Base-by-base conservation (phyloP, 1,284 basidiomycete genomes). In the Apiotrichum veenhuisii region DNA sequence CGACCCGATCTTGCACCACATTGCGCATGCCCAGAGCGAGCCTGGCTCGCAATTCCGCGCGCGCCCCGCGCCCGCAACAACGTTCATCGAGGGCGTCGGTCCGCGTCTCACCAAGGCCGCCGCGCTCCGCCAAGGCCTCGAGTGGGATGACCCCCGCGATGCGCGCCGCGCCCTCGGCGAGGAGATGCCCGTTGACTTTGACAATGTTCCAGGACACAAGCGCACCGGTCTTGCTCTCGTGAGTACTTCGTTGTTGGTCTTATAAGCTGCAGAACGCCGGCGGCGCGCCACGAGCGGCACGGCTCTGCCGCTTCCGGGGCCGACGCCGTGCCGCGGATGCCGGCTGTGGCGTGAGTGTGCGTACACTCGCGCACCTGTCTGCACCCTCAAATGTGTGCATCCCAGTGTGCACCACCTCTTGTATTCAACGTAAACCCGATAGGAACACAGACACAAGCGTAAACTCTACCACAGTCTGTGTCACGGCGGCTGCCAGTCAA, bases 31-130 rank as follows among this genome's bases (percentile, higher is more conserved):
- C 25, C 38, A 43, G 56, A 7, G 40, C 40, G 14, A 37, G 36
- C 36, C 23, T 15, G 30, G 25, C 20, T 17, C 43, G 8, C 41
- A 10, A 17, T 71, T 71, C 60, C 63, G 57, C 34, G 69, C 69
- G 18, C 55, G 59, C 15, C 66, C 69, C 9, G 69, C 64, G 8
- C 69, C 69, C 2, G 23, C 38, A 18, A 53, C 40, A 8, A 66
- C 51, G 27, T 42, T 49, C 20, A 50, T 49, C 22, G 61, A 57
- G 17, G 57, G 53, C 15, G 45, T 65, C 2, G 71, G 68, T 25
- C 71, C 71, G 1, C 63, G 64, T n/a, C 68, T 73, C 56, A 71
- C 63, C 22, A 73, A 71, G 46, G 54, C 64, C 5, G 65, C 71
- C 0, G 70, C 67, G 4, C 52, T 71, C 20, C 55, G 71, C 27